phyloP scores from a whole-genome alignment of 1,139 yeast species.

The Debaryomyces sp. region DNA sequence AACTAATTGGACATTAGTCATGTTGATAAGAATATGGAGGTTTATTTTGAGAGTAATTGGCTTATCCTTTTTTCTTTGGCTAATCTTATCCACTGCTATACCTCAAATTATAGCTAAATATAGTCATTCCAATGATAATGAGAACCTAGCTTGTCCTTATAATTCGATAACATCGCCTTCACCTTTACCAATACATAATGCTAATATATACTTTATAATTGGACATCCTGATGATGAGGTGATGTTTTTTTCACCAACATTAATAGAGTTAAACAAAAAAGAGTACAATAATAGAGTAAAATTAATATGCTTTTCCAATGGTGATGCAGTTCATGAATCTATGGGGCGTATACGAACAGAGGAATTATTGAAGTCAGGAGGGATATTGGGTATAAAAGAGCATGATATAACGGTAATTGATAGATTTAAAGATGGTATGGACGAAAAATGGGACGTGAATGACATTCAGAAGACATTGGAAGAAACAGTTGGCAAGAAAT shows the following conservation, averaged over 20 bases:
- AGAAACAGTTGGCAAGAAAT: conserved; percentile 19
- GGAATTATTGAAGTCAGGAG: conserved; percentile 64
- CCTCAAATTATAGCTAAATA: conserved; percentile 41
- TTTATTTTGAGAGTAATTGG: conserved; percentile 20
- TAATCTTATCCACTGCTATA: conserved; percentile 40
- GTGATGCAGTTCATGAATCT: conserved; percentile 66
- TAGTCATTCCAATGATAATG: conserved; percentile 28
- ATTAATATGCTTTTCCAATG: conserved; percentile 74
- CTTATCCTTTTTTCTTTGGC: conserved; percentile 38
- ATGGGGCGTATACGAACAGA: conserved; percentile 61
- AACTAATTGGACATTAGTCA: neutral
- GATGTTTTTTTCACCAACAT: conserved; percentile 91
- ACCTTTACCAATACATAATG: conserved; percentile 35
- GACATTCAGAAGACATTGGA: conserved; percentile 38
- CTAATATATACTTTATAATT: conserved; percentile 57
- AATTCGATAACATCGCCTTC: conserved; percentile 41
- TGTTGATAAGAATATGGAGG: conserved; percentile 18
- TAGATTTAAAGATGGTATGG: conserved; percentile 72
- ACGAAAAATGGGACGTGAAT: conserved; percentile 60
- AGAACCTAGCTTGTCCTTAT: conserved; percentile 33
- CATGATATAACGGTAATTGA: conserved; percentile 51
- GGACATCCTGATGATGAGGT: conserved; percentile 99
- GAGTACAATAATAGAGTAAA: conserved; percentile 54
- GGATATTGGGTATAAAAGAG: conserved; percentile 56
- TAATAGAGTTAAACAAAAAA: conserved; percentile 54